These are phyloP conservation scores for Marasmius oreades DNA, from an alignment of 1,284 basidiomycete genomes.

Conservation along the genomic window DNA sequence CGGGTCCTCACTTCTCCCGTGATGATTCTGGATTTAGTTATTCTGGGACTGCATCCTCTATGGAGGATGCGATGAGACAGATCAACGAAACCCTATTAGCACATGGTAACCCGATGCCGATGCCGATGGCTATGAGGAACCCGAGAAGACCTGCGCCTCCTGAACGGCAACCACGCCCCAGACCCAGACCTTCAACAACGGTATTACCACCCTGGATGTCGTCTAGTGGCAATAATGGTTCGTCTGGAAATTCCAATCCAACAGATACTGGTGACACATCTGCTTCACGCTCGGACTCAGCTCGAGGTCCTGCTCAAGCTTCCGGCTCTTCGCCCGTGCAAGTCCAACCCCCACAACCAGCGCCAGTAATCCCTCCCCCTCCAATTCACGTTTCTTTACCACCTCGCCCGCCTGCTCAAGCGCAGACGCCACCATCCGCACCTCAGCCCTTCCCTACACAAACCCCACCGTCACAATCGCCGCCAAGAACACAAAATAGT, in stretches of 20 bases:
- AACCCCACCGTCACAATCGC: neutral
- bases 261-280: too few relatives aligned
- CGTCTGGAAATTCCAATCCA: too few relatives aligned
- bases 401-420: neutral
- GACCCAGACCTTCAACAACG: neutral
- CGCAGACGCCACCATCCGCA: neutral
- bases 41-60: neutral
- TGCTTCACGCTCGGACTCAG: too few relatives aligned
- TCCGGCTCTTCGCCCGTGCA: neutral
- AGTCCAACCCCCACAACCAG: neutral
- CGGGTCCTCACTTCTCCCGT: neutral
- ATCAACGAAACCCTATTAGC: neutral
- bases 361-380: neutral
- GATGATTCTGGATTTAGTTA: neutral
- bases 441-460: neutral
- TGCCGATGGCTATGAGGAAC: neutral
- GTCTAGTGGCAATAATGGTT: too few relatives aligned
- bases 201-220: neutral
- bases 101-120: too few relatives aligned
- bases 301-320: neutral
- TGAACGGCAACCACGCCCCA: neutral
- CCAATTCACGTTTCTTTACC: neutral
- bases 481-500: neutral
- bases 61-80: slow-evolving; percentile 5
- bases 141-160: neutral